Conservation (phyloP, 768 basidiomycete species). For the Phlebiopsis gigantea region DNA sequence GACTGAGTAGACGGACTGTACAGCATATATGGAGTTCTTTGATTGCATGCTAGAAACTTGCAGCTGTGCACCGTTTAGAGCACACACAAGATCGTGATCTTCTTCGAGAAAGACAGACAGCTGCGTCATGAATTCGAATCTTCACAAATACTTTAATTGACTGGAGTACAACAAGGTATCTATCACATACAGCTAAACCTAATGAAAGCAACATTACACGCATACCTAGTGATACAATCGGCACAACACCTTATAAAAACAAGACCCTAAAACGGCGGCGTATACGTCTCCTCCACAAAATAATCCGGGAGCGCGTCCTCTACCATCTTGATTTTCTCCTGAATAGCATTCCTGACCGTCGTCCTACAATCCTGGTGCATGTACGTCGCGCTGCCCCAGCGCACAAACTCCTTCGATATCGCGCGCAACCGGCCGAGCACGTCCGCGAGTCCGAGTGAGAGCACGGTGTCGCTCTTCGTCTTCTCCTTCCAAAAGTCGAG, state of each 20-base stretch:
- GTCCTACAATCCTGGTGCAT: constrained; percentile 74
- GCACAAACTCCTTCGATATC: constrained; percentile 63
- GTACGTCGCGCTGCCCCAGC: constrained; percentile 68
- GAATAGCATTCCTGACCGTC: constrained; percentile 50
- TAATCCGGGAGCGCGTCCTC: constrained; percentile 60
- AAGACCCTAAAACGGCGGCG: neutral
- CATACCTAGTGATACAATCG: neutral
- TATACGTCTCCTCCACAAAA: constrained; percentile 34
- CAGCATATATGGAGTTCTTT: too few relatives aligned
- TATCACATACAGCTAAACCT: neutral
- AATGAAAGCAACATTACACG: neutral
- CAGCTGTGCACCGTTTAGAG: too few relatives aligned
- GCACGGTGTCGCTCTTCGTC: constrained; percentile 53
- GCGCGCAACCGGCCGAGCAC: constrained; percentile 60
- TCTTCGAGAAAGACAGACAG: too few relatives aligned
- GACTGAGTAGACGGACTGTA: too few relatives aligned
- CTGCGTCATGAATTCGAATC: too few relatives aligned
- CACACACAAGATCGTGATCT: too few relatives aligned
- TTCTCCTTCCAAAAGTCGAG: constrained; percentile 79
- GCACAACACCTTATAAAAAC: neutral
- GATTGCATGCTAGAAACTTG: too few relatives aligned
- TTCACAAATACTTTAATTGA: too few relatives aligned
- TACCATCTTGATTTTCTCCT: constrained; percentile 48
- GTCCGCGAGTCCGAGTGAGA: constrained; percentile 57
- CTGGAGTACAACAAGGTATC: neutral